These are phyloP conservation scores for Gossypium davidsonii DNA, from an alignment of 441 rosid species.

Conservation along the genomic window DNA sequence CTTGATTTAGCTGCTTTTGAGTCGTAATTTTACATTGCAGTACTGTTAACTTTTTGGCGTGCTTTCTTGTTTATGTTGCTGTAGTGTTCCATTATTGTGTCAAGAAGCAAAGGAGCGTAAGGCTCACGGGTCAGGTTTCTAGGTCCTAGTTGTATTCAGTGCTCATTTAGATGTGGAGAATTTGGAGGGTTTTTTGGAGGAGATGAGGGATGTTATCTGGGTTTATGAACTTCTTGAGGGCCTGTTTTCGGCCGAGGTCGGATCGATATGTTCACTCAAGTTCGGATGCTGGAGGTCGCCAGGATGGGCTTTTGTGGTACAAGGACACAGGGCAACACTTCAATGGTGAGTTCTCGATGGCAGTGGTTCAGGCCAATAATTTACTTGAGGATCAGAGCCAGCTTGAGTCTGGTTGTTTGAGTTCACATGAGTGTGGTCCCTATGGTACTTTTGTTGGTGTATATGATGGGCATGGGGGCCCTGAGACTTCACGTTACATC, in stretches of 20 bases:
- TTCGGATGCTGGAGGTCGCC: slow-evolving; percentile 68
- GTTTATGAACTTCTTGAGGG: slow-evolving; percentile 75
- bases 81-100: slow-evolving; percentile 14
- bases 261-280: slow-evolving; percentile 48
- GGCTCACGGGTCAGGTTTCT: not conserved
- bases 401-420: slow-evolving; percentile 80
- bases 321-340: slow-evolving; percentile 78
- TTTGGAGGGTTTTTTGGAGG: slow-evolving; percentile 51
- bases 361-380: slow-evolving; percentile 93
- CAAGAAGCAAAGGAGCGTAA: slow-evolving; percentile 21
- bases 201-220: slow-evolving; percentile 99
- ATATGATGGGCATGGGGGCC: slow-evolving; percentile 96
- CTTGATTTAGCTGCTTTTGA: slow-evolving; percentile 4
- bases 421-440: slow-evolving; percentile 58
- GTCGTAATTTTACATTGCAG: not conserved
- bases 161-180: slow-evolving; percentile 33
- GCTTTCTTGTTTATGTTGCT: slow-evolving; percentile 11
- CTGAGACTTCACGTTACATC: slow-evolving; percentile 77
- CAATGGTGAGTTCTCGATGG: slow-evolving; percentile 93
- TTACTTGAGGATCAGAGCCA: slow-evolving; percentile 98
- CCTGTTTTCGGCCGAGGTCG: slow-evolving; percentile 87
- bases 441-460: slow-evolving; percentile 88
- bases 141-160: slow-evolving; percentile 15
- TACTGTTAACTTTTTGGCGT: slow-evolving; percentile 3
- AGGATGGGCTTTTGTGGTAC: slow-evolving; percentile 87